phyloP scores from a whole-genome alignment of 768 basidiomycete species.

The Hygrophoropsis aurantiaca region DNA sequence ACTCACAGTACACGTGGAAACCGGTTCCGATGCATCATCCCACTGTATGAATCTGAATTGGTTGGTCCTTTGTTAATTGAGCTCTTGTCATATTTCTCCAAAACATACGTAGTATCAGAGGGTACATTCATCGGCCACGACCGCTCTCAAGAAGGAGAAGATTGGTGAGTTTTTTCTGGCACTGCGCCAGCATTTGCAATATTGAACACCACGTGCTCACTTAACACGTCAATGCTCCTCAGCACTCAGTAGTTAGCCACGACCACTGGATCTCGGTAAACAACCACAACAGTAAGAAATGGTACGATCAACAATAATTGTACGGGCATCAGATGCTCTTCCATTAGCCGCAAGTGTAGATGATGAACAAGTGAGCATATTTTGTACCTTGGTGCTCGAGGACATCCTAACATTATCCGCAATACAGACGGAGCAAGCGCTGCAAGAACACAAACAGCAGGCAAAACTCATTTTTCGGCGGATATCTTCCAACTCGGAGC shows the following conservation, averaged over 20 bases:
- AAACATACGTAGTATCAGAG: too few relatives aligned
- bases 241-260: too few relatives aligned
- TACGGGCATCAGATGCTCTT: slow-evolving; percentile 81
- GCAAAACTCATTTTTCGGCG: slow-evolving; percentile 95
- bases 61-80: too few relatives aligned
- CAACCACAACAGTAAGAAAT: slow-evolving; percentile 45
- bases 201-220: slow-evolving; percentile 6
- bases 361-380: slow-evolving; percentile 79
- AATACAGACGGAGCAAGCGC: slow-evolving; percentile 81
- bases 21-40: too few relatives aligned
- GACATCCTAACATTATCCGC: slow-evolving; percentile 4
- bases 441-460: slow-evolving; percentile 98
- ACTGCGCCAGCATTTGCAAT: background rate
- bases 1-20: background rate
- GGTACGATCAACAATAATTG: slow-evolving; percentile 87
- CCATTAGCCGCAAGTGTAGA: slow-evolving; percentile 96
- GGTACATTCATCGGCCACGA: too few relatives aligned
- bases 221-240: background rate
- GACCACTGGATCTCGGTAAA: background rate
- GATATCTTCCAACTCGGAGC: slow-evolving; percentile 91
- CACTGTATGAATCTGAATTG: too few relatives aligned
- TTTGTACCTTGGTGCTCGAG: background rate
- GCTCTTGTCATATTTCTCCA: too few relatives aligned
- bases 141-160: too few relatives aligned
- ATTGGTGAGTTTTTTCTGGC: background rate